Conservation (phyloP, 768 basidiomycete genomes). For the Roridomyces roridus region DNA sequence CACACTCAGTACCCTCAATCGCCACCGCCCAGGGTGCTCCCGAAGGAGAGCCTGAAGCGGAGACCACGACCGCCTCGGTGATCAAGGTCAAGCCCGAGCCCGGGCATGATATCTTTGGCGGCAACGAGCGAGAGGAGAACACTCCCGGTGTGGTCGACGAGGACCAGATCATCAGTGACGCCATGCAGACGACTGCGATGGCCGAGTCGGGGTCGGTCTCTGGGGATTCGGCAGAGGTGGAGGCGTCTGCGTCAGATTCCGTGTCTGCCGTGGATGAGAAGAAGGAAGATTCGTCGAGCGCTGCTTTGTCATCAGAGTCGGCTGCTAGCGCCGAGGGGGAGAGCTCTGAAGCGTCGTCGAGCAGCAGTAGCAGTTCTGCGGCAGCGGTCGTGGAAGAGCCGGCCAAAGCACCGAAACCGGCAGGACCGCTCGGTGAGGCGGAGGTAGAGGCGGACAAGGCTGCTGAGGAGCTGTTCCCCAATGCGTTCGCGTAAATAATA, state of each 20-base stretch:
- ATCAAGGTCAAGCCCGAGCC: conserved; percentile 68
- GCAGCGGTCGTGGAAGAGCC: conserved; percentile 8
- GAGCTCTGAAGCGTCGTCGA: conserved; percentile 2
- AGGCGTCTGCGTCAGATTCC: not conserved
- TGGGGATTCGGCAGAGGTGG: not conserved
- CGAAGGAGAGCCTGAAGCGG: conserved; percentile 26
- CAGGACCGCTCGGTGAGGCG: conserved; percentile 54
- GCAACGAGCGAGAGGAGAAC: conserved; percentile 47
- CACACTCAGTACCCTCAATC: conserved; percentile 44
- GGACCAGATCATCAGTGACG: conserved; percentile 41
- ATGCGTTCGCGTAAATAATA: conserved; percentile 36
- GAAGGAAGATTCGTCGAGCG: not conserved
- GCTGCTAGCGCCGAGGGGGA: conserved; percentile 19
- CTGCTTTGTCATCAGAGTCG: conserved; percentile 16
- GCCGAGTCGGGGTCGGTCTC: not conserved
- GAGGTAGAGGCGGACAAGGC: conserved; percentile 58
- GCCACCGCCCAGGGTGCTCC: conserved; percentile 38
- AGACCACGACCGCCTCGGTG: conserved; percentile 39
- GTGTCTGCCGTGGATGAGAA: not conserved
- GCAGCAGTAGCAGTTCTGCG: conserved; percentile 1
- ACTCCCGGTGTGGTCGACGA: conserved; percentile 30
- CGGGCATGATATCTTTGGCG: conserved; percentile 76
- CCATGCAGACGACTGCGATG: not conserved
- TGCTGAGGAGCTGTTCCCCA: conserved; percentile 61
- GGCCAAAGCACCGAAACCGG: conserved; percentile 29